Percentiles rank a stretch among this genome's conserved stretches.
phyloP scores from a whole-genome alignment of 805 yeast species.

The Wickerhamiella nectarea region DNA sequence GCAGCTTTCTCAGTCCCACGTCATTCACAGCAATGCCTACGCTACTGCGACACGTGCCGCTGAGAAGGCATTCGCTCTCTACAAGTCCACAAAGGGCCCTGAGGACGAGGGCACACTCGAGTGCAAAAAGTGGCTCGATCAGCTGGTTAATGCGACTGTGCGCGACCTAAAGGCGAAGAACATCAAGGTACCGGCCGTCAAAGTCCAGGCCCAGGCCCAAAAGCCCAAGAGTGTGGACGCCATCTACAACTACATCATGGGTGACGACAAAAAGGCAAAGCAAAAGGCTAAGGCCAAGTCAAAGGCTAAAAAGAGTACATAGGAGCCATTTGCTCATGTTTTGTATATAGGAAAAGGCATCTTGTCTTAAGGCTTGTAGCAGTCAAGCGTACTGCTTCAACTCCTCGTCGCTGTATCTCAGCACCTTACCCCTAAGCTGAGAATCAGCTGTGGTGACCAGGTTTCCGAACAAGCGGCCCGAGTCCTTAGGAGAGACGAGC shows the following conservation, averaged over 20 bases:
- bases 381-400: conserved; percentile 9
- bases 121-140: conserved; percentile 48
- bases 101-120: conserved; percentile 57
- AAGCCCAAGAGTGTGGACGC: conserved; percentile 54
- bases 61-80: conserved; percentile 41
- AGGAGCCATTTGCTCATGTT: conserved; percentile 1
- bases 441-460: conserved; percentile 49
- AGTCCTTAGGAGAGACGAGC: conserved; percentile 54
- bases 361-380: no score
- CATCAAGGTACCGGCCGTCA: neutral
- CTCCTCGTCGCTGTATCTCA: conserved; percentile 35
- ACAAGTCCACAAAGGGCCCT: conserved; percentile 47
- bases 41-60: conserved; percentile 43
- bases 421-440: conserved; percentile 51
- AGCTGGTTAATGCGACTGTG: conserved; percentile 38
- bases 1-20: conserved; percentile 52
- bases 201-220: conserved; percentile 31
- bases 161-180: conserved; percentile 19
- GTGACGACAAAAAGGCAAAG: conserved; percentile 29
- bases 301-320: conserved; percentile 9
- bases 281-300: conserved; percentile 13
- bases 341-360: no score
- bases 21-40: conserved; percentile 37
- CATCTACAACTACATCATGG: conserved; percentile 42
- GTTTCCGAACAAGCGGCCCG: conserved; percentile 57